These are phyloP conservation scores for Podospora comata DNA, from an alignment of 495 filamentous ascomycete species.

Conservation along the genomic window DNA sequence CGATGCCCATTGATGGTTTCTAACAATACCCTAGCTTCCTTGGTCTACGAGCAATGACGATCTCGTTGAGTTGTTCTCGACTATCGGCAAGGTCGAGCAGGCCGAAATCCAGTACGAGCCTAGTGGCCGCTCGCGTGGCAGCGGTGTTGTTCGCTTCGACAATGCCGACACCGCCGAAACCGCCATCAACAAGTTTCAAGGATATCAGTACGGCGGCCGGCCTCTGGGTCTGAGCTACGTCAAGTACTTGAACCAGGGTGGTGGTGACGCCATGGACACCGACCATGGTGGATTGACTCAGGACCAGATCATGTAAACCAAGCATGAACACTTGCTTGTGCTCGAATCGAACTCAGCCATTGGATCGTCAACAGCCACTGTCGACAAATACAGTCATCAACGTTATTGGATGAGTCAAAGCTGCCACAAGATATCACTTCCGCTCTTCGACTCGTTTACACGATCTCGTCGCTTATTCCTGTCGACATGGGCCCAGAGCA, in stretches of 20 bases:
- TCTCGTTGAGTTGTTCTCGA: slow-evolving; percentile 91
- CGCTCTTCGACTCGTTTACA: neutral
- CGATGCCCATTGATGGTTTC: neutral
- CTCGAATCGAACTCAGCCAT: neutral
- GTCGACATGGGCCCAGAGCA: neutral
- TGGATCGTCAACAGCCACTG: neutral
- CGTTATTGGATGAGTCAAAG: neutral
- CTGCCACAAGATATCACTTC: neutral
- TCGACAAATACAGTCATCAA: slow-evolving; percentile 23
- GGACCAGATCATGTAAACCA: slow-evolving; percentile 87
- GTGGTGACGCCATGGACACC: slow-evolving; percentile 76
- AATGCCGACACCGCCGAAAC: slow-evolving; percentile 80
- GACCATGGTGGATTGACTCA: slow-evolving; percentile 79
- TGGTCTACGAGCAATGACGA: slow-evolving; percentile 99
- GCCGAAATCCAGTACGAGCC: slow-evolving; percentile 98
- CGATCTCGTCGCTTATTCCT: neutral
- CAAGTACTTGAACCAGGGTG: slow-evolving; percentile 71
- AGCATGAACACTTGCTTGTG: neutral
- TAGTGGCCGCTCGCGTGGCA: slow-evolving; percentile 91
- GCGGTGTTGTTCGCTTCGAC: slow-evolving; percentile 92
- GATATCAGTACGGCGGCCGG: slow-evolving; percentile 94
- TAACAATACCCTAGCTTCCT: slow-evolving; percentile 63
- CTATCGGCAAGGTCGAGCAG: slow-evolving; percentile 95
- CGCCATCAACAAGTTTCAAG: slow-evolving; percentile 93
- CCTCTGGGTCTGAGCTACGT: slow-evolving; percentile 90